phyloP scores from a whole-genome alignment of 2,329 filamentous ascomycete species.

The Fusarium liriodendri region DNA sequence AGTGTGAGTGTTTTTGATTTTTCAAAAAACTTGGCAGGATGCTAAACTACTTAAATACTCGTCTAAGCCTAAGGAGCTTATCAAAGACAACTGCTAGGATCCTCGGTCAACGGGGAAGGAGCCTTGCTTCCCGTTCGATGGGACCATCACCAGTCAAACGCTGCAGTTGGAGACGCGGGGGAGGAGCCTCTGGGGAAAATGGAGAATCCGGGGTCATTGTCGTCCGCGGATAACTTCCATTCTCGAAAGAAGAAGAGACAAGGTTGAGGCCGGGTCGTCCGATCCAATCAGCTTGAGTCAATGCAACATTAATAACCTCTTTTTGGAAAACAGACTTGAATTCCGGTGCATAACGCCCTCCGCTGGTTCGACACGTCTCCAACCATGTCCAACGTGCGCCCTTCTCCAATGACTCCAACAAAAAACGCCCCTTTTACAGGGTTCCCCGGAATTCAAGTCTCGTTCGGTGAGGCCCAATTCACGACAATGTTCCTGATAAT shows the following conservation, averaged over 20 bases:
- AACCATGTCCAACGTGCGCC: neutral
- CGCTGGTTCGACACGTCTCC: neutral
- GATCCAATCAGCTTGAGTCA: neutral
- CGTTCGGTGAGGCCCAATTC: neutral
- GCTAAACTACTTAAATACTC: slow-evolving; percentile 2
- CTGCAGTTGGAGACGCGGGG: slow-evolving; percentile 2
- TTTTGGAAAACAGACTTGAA: neutral
- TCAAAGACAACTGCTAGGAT: neutral
- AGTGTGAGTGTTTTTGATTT: neutral
- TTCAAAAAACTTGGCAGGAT: neutral
- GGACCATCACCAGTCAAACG: neutral
- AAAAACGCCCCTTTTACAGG: neutral
- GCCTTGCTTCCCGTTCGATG: neutral
- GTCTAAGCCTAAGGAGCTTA: neutral
- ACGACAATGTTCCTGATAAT: neutral
- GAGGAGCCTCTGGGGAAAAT: slow-evolving; percentile 2
- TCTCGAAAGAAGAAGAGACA: neutral
- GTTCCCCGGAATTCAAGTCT: neutral
- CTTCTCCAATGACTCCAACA: neutral
- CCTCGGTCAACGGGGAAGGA: neutral
- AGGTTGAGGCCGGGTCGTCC: neutral
- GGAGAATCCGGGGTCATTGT: neutral
- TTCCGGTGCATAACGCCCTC: neutral
- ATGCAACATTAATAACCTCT: neutral
- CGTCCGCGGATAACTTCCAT: neutral